Evolutionary conservation across 108 stramenopile genomes (phyloP), one percentile per base, ranked within the genome.

Genomic region (Cylindrotheca closterium): DNA sequence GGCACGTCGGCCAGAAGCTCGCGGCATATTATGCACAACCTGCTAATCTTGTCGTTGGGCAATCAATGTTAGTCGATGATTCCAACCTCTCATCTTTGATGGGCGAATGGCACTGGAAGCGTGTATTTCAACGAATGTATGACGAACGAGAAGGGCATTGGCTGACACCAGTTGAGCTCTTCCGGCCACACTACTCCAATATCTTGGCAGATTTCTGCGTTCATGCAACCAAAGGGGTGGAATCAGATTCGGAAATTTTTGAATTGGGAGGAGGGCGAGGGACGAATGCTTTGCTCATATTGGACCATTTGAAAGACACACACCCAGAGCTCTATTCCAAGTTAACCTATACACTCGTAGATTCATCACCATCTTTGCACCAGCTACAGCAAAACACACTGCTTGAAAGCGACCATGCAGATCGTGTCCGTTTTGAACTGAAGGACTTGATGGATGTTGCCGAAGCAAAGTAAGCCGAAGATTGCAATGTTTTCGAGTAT

Each of bases 121-220:
- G 75, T 48, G 59, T 75, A 1, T 82, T 79, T 12, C 63, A 68
- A 42, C 58, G 58, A 22, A 22, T 85, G 34, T 93, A 90, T 59
- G 63, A 77, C 4, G 70, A 83, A 32, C 82, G 85, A 46, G 51
- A 83, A 34, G 92, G 92, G 47, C 87, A 87, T 72, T 93, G 92
- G 92, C 75, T 93, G 51, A 93, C 92, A 22, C 89, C 92, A 2
- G 87, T 88, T 30, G 92, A 93, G 54, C 60, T 93, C 22, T 90
- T 93, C 51, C 57, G 60, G 29, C 92, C 92, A 4, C 65, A 81
- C 54, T 93, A 86, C 71, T 90, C 89, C 0, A 78, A 82, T 30
- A 57, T 79, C 25, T 24, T 93, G 37, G 89, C 81, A 10, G 84
- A 93, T 60, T 93, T 88, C 58, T 73, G 87, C 7, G 57, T 53